Percentiles rank a stretch among this genome's conserved stretches.
These are phyloP conservation scores for Gaeumannomyces tritici DNA, from an alignment of 2,329 filamentous ascomycete genomes.

Conservation along the genomic window DNA sequence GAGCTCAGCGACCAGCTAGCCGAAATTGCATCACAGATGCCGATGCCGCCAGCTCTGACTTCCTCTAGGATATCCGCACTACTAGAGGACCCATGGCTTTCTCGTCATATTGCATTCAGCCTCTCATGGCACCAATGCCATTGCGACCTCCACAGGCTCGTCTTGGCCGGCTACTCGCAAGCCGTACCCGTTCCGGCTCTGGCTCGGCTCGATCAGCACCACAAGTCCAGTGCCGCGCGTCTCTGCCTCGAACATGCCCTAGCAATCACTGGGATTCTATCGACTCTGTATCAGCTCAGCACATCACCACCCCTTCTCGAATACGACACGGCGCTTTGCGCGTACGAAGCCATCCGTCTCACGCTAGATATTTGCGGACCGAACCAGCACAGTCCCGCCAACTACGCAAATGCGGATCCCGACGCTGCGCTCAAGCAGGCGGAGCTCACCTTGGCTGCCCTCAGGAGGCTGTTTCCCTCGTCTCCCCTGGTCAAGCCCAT, in stretches of 20 bases:
- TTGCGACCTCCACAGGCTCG: slow-evolving; percentile 39
- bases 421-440: slow-evolving; percentile 17
- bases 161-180: slow-evolving; percentile 36
- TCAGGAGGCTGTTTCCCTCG: slow-evolving; percentile 16
- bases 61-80: slow-evolving; percentile 5
- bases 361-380: slow-evolving; percentile 18
- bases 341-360: slow-evolving; percentile 28
- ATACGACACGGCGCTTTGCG: slow-evolving; percentile 30
- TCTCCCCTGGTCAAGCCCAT: slow-evolving; percentile 16
- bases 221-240: slow-evolving; percentile 20
- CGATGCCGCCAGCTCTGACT: slow-evolving; percentile 8
- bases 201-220: slow-evolving; percentile 30
- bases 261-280: slow-evolving; percentile 24
- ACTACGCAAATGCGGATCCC: slow-evolving; percentile 6
- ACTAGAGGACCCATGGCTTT: slow-evolving; percentile 6
- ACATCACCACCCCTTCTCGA: slow-evolving; percentile 21
- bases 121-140: slow-evolving; percentile 43
- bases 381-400: slow-evolving; percentile 1
- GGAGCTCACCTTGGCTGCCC: slow-evolving; percentile 15
- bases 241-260: slow-evolving; percentile 27
- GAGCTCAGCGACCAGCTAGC: slow-evolving; percentile 11
- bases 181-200: slow-evolving; percentile 31
- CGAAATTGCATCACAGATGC: slow-evolving; percentile 10
- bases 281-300: slow-evolving; percentile 17
- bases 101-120: slow-evolving; percentile 34